Percentiles rank a stretch among this genome's conserved stretches.
phyloP scores from a whole-genome alignment of 192 early-diverging fungal genomes.

The Coemansia sp. region DNA sequence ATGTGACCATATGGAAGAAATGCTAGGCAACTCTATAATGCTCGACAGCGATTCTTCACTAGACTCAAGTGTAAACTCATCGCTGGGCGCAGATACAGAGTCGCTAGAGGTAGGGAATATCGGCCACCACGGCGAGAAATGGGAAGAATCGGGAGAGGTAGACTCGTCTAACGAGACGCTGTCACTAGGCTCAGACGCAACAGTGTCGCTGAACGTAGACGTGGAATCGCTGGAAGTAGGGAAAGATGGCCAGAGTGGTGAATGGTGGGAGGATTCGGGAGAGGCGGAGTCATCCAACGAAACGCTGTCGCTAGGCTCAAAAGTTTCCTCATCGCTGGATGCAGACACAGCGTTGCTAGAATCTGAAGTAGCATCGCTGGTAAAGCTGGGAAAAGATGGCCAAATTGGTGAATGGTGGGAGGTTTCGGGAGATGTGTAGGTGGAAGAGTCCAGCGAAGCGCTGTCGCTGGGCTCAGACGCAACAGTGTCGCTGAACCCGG shows the following conservation, averaged over 20 bases:
- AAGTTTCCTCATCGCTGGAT: not conserved
- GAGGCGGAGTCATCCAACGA: not conserved
- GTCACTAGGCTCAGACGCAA: not conserved
- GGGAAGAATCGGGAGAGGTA: not conserved
- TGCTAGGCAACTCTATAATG: conserved; percentile 5
- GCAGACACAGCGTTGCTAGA: not conserved
- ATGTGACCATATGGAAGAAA: not conserved
- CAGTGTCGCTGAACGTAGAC: not conserved
- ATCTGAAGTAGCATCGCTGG: not conserved
- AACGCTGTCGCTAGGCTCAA: too few species aligned
- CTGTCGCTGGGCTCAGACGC: not conserved
- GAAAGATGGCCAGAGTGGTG: not conserved
- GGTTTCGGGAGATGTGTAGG: not conserved
- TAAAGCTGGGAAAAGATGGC: not conserved
- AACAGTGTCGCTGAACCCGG: not conserved
- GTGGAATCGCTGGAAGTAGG: not conserved
- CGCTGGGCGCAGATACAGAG: not conserved
- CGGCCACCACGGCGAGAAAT: not conserved
- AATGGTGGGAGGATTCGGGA: not conserved
- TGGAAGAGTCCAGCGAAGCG: not conserved
- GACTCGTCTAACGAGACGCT: not conserved
- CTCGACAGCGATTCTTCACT: not conserved
- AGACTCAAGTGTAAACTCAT: not conserved
- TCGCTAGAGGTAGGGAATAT: not conserved
- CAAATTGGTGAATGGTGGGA: not conserved